These are phyloP conservation scores for Neurospora africana DNA, from an alignment of 495 filamentous ascomycete species.

Conservation along the genomic window DNA sequence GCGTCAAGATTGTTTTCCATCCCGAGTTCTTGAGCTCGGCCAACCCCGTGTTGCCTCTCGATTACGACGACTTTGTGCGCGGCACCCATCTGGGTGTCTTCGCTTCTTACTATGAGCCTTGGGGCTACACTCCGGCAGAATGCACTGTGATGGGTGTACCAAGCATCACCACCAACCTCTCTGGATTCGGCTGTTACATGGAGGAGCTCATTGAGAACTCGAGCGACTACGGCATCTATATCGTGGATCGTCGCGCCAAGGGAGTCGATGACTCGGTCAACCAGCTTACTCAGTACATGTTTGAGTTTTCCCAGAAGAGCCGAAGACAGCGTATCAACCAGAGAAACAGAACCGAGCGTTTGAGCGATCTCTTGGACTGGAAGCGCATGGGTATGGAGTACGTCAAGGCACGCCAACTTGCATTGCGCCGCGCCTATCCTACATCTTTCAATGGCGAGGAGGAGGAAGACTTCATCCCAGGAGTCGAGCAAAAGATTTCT, in stretches of 20 bases:
- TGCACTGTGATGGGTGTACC: conserved; percentile 99
- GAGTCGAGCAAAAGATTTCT: conserved; percentile 84
- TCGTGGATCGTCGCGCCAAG: conserved; percentile 91
- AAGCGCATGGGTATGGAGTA: conserved; percentile 99
- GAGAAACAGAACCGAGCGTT: conserved; percentile 89
- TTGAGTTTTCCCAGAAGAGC: conserved; percentile 88
- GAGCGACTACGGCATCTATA: conserved; percentile 96
- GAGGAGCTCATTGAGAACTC: conserved; percentile 98
- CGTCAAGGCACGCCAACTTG: conserved; percentile 90
- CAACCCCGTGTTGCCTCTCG: conserved; percentile 87
- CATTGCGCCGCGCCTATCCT: conserved; percentile 85
- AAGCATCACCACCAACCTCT: conserved; percentile 95
- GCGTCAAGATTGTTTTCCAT: conserved; percentile 96
- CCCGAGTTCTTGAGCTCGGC: conserved; percentile 94
- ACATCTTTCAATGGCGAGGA: conserved; percentile 65
- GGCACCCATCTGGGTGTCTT: conserved; percentile 94
- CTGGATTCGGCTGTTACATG: conserved; percentile 98
- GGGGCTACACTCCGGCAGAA: conserved; percentile 97
- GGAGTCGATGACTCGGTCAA: conserved; percentile 96
- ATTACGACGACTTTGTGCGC: conserved; percentile 98
- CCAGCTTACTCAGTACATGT: conserved; percentile 87
- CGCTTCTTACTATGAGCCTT: conserved; percentile 96
- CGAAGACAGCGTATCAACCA: conserved; percentile 96
- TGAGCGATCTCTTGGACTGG: conserved; percentile 95
- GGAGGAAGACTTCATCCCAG: conserved; percentile 76